Evolutionary conservation across 345 rosid genomes (phyloP).

Genomic region (Murraya paniculata): DNA sequence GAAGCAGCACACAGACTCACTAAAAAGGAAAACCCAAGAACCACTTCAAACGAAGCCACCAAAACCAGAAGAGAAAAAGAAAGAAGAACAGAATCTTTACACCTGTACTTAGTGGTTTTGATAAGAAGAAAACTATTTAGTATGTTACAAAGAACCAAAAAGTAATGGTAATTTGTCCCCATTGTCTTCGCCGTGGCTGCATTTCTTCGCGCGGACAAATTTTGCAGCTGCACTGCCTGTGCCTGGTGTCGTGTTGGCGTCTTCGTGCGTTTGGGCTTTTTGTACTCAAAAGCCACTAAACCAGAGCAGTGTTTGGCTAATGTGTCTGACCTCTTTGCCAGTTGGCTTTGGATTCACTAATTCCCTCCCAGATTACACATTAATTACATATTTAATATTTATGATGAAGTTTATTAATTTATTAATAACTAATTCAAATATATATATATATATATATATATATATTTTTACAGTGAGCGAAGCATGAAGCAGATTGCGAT

Average conservation of each 20-base stretch:
- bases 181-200: not conserved
- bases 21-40: not conserved
- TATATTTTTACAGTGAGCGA: too few relatives aligned
- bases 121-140: constrained; percentile 2
- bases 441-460: too few relatives aligned
- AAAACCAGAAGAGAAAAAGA: not conserved
- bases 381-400: not conserved
- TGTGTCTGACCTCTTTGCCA: too few relatives aligned
- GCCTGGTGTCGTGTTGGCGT: not conserved
- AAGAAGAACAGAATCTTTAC: not conserved
- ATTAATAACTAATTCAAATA: too few relatives aligned
- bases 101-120: not conserved
- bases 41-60: not conserved
- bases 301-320: not conserved
- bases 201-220: not conserved
- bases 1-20: not conserved
- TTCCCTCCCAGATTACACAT: not conserved
- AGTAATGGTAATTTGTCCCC: constrained; percentile 3
- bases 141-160: not conserved
- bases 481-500: too few relatives aligned
- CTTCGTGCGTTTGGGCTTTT: not conserved
- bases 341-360: not conserved
- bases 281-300: too few relatives aligned
- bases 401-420: too few relatives aligned
- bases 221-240: not conserved